Evolutionary conservation across 306 rosid genomes (phyloP).

Genomic region (Hylodesmum podocarpum): DNA sequence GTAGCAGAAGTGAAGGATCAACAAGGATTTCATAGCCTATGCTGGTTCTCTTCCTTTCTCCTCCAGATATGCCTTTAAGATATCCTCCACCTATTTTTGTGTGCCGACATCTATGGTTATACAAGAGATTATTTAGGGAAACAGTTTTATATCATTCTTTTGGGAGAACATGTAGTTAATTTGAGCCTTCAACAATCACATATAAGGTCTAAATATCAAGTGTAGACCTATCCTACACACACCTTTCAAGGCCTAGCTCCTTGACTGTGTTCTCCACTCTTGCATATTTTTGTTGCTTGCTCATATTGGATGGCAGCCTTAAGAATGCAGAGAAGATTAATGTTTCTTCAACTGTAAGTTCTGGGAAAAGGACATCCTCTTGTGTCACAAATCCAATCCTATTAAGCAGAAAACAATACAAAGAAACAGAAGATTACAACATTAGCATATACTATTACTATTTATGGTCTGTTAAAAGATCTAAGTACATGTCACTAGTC

Average conservation of each 20-base stretch:
- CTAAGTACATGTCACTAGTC: neutral
- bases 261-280: constrained; percentile 75
- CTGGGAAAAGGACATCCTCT: constrained; percentile 91
- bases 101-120: constrained; percentile 77
- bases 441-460: constrained; percentile 17
- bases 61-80: constrained; percentile 89
- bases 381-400: constrained; percentile 98
- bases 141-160: neutral
- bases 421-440: neutral
- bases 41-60: constrained; percentile 92
- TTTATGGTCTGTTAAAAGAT: neutral
- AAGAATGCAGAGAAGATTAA: constrained; percentile 81
- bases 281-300: constrained; percentile 60
- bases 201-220: neutral
- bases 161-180: constrained; percentile 3
- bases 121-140: constrained; percentile 34
- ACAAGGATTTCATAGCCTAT: constrained; percentile 95
- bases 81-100: constrained; percentile 86
- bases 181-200: neutral
- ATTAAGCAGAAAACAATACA: neutral
- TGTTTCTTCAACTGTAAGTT: constrained; percentile 91
- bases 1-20: constrained; percentile 85
- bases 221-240: constrained; percentile 11
- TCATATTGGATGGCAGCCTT: constrained; percentile 77
- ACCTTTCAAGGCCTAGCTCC: constrained; percentile 96